Evolutionary conservation across 495 filamentous ascomycete genomes (phyloP).

Genomic region (Umbilicaria muhlenbergii): DNA sequence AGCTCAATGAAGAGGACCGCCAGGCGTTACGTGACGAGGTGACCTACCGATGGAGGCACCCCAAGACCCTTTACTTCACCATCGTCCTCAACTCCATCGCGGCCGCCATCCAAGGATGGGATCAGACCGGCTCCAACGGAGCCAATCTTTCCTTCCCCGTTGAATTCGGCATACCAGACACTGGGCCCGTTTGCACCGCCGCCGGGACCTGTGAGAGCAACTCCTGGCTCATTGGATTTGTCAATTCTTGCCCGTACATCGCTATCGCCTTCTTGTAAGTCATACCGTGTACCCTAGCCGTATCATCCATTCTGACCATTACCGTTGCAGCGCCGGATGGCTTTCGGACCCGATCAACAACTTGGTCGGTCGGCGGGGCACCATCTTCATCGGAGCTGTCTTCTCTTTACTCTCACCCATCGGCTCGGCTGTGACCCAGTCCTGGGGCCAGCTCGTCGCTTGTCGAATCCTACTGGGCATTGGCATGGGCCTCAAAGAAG

Average conservation of each 20-base stretch:
- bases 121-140: slow-evolving; percentile 61
- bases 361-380: slow-evolving; percentile 46
- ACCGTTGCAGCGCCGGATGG: slow-evolving; percentile 41
- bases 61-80: slow-evolving; percentile 48
- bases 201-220: slow-evolving; percentile 24
- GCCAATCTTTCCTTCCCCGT: slow-evolving; percentile 48
- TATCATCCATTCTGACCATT: slow-evolving; percentile 1
- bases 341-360: slow-evolving; percentile 55
- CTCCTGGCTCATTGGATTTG: slow-evolving; percentile 43
- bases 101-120: slow-evolving; percentile 57
- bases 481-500: slow-evolving; percentile 48
- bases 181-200: slow-evolving; percentile 1
- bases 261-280: slow-evolving; percentile 20
- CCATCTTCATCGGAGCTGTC: slow-evolving; percentile 49
- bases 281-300: background rate
- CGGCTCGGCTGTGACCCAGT: slow-evolving; percentile 47
- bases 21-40: slow-evolving; percentile 39
- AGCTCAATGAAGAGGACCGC: slow-evolving; percentile 38
- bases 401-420: slow-evolving; percentile 48
- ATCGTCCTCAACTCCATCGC: slow-evolving; percentile 56
- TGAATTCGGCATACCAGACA: slow-evolving; percentile 39
- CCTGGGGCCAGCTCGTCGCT: slow-evolving; percentile 45
- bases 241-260: slow-evolving; percentile 40
- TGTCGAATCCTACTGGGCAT: slow-evolving; percentile 53
- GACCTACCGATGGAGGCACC: slow-evolving; percentile 49